Percentiles rank a stretch among this genome's conserved stretches.
phyloP scores from a whole-genome alignment of 495 filamentous ascomycete genomes.

The Xylaria intraflava region DNA sequence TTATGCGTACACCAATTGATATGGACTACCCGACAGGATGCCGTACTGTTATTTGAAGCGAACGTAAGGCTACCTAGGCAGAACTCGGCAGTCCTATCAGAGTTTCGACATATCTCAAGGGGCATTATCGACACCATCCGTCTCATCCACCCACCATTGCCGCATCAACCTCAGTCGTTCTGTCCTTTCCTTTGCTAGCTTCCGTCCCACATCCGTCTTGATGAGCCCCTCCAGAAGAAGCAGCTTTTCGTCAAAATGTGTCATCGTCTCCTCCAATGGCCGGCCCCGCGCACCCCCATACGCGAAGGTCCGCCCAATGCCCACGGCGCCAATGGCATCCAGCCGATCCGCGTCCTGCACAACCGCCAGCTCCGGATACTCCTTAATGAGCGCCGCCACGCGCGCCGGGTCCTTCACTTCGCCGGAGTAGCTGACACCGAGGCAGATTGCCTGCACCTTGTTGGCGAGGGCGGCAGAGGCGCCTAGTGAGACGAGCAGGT shows the following conservation, averaged over 20 bases:
- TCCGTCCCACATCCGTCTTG: slow-evolving; percentile 69
- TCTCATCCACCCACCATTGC: slow-evolving; percentile 53
- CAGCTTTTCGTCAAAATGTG: slow-evolving; percentile 77
- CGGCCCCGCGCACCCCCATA: slow-evolving; percentile 52
- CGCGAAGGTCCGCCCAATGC: slow-evolving; percentile 71
- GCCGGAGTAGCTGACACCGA: slow-evolving; percentile 68
- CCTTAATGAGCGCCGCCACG: slow-evolving; percentile 45
- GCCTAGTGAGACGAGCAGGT: slow-evolving; percentile 51
- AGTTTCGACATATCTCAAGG: too few species aligned
- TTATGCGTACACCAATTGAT: too few species aligned
- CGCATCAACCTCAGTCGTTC: slow-evolving; percentile 56
- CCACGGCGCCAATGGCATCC: slow-evolving; percentile 82
- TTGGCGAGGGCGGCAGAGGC: slow-evolving; percentile 48
- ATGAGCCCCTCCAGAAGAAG: slow-evolving; percentile 66
- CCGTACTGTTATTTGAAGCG: too few species aligned
- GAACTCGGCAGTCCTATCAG: too few species aligned
- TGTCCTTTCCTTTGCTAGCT: slow-evolving; percentile 58
- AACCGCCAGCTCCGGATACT: slow-evolving; percentile 68
- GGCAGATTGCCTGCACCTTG: slow-evolving; percentile 61
- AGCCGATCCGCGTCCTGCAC: slow-evolving; percentile 89
- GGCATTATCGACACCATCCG: too few species aligned
- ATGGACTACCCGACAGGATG: too few species aligned
- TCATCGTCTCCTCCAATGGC: slow-evolving; percentile 55
- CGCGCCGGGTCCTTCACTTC: slow-evolving; percentile 55
- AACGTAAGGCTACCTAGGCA: too few species aligned